These are phyloP conservation scores for Candida lessepsii DNA, from an alignment of 805 yeast genomes.

Conservation along the genomic window DNA sequence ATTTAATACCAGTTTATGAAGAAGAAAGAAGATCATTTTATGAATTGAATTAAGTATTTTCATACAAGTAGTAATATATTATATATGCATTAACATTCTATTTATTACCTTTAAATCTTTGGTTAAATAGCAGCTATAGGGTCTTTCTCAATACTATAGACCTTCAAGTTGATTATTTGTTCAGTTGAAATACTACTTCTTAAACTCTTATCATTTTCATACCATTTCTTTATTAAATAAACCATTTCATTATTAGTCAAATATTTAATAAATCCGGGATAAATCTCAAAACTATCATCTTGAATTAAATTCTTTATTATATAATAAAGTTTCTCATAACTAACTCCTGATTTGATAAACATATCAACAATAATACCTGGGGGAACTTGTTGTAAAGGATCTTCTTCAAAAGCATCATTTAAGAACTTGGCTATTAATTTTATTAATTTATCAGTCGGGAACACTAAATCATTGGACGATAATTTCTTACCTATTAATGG, in stretches of 20 bases:
- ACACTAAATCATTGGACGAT: conserved; percentile 68
- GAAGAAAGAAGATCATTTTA: conserved; percentile 45
- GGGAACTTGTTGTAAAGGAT: conserved; percentile 37
- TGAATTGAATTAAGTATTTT: conserved; percentile 29
- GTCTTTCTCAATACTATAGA: conserved; percentile 52
- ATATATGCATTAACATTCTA: background rate
- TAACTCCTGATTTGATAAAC: conserved; percentile 61
- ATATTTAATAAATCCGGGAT: conserved; percentile 42
- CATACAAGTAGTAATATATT: too few species aligned
- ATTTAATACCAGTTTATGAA: conserved; percentile 21
- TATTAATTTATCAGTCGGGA: conserved; percentile 72
- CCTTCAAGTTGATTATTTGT: conserved; percentile 41
- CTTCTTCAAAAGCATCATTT: conserved; percentile 34
- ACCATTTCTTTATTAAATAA: conserved; percentile 67
- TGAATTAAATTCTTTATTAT: conserved; percentile 62
- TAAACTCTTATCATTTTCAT: conserved; percentile 58
- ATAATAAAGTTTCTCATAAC: conserved; percentile 64
- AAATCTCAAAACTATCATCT: conserved; percentile 52
- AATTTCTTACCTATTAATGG: conserved; percentile 60
- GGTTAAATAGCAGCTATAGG: conserved; percentile 39
- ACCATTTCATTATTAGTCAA: conserved; percentile 53
- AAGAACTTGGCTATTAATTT: conserved; percentile 62
- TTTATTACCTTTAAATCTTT: too few species aligned
- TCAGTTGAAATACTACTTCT: conserved; percentile 54
- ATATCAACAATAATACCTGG: conserved; percentile 60